Evolutionary conservation across 2,329 filamentous ascomycete genomes (phyloP).

Genomic region (Neopestalotiopsis sp.): DNA sequence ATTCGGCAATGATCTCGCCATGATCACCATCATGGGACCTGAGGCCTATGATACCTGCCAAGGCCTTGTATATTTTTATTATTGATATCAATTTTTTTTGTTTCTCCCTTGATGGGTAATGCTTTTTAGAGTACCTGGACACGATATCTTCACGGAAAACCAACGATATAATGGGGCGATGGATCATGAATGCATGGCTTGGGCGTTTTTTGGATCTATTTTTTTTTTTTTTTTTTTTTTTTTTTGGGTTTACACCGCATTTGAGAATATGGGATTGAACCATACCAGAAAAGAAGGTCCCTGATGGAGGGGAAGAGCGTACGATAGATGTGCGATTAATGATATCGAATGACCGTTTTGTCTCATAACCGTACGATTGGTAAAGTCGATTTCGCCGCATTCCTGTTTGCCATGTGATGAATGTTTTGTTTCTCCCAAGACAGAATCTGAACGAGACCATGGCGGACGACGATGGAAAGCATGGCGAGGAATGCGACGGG

Average conservation of each 20-base stretch:
- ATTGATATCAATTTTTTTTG: not conserved
- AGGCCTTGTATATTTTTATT: not conserved
- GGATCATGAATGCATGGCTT: not conserved
- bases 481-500: not conserved
- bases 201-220: not conserved
- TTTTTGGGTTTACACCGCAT: not conserved
- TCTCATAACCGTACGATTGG: not conserved
- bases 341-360: not conserved
- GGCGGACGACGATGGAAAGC: not conserved
- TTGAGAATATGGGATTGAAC: not conserved
- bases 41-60: not conserved
- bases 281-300: not conserved
- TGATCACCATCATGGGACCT: not conserved
- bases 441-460: not conserved
- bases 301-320: not conserved
- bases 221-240: not conserved
- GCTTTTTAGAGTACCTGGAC: not conserved
- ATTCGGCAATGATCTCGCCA: conserved; percentile 19
- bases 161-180: not conserved
- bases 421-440: not conserved
- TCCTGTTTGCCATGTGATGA: not conserved
- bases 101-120: not conserved
- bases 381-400: not conserved
- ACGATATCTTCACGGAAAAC: not conserved
- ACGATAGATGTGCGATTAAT: not conserved